Conservation (phyloP, 176 grass and related monocot species). For the Lolium rigidum region DNA sequence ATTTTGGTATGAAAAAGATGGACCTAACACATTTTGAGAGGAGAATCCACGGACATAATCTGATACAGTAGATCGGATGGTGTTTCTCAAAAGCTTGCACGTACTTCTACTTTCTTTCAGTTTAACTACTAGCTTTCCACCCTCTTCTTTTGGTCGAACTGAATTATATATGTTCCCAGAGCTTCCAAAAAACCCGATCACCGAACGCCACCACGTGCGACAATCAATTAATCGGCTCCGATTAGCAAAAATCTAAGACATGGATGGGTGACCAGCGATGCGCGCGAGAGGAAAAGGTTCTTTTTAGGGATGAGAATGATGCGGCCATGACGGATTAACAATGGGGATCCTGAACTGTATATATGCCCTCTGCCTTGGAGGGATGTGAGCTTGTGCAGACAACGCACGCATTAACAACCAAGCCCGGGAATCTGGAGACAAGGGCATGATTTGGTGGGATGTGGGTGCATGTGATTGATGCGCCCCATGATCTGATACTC, state of each 20-base stretch:
- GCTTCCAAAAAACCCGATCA: conserved; percentile 47
- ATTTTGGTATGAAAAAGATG: background rate
- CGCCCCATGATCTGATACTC: conserved; percentile 57
- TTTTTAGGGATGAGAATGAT: conserved; percentile 28
- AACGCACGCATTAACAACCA: conserved; percentile 58
- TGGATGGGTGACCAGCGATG: conserved; percentile 28
- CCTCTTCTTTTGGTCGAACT: background rate
- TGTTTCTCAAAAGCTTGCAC: background rate
- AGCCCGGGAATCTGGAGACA: conserved; percentile 64
- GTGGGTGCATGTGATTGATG: conserved; percentile 41
- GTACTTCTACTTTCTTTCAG: background rate
- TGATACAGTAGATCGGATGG: background rate
- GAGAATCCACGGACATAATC: background rate
- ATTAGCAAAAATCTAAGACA: conserved; percentile 27
- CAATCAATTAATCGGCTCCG: conserved; percentile 23
- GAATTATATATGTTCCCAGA: conserved; percentile 40
- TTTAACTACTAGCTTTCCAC: background rate
- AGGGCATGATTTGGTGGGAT: conserved; percentile 48
- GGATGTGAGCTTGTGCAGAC: conserved; percentile 40
- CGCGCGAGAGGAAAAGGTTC: conserved; percentile 35
- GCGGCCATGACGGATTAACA: conserved; percentile 30
- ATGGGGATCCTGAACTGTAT: conserved; percentile 34
- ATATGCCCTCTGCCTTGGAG: conserved; percentile 48
- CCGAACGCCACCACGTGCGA: conserved; percentile 42
- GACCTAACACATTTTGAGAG: background rate